Evolutionary conservation across 1,284 basidiomycete genomes (phyloP), one percentile per base, ranked within the genome.

Genomic region (Mycosarcoma maydis): DNA sequence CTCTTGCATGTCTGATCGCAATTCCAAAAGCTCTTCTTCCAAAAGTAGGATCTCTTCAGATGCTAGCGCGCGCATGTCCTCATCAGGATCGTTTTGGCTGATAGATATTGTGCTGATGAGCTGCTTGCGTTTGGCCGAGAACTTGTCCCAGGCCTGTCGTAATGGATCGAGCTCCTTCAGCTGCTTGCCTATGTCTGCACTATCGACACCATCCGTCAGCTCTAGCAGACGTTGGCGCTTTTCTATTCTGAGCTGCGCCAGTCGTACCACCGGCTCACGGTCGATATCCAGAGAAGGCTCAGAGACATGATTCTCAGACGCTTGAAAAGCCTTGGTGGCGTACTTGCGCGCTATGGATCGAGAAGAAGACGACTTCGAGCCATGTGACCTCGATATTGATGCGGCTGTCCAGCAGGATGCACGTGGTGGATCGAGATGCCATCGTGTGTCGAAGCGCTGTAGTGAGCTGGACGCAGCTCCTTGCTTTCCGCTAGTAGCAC

Each of bases 11-110:
- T 85, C 87, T 0, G 83, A 76, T 10, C 85, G 82, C 27, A 88
- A 78, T 0, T 80, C 60, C 14, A 85, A 82, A 17, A 92, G 85
- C 19, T 83, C 82, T 4, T 83, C 75, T 1, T 85, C 81, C 22
- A 92, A 86, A 0, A 83, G 69, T 1, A 83, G 81, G 49, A 89
- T 85, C 77, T 97, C 94, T 44, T 90, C 88, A 5, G 83, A 73
- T 1, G 93, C 94, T 57, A 98, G 85, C 13, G 87, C 83, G 3
- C 90, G 88, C 85, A 97, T 88, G 14, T 87, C 85, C 2, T 87
- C 85, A 76, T 97, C 94, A 4, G 67, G 53, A 16, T 75, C 73
- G 17, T 43, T 60, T 23, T 70, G 46, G 20, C 53, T 57, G 44
- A 76, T 59, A 4, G 38, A 46, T 14, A 54, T 27, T 13, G 70